A percentile compares a stretch with the other conserved stretches of the same genome.
Evolutionary conservation across 1,284 basidiomycete species (phyloP).

Genomic region (Heterobasidion occidentale): DNA sequence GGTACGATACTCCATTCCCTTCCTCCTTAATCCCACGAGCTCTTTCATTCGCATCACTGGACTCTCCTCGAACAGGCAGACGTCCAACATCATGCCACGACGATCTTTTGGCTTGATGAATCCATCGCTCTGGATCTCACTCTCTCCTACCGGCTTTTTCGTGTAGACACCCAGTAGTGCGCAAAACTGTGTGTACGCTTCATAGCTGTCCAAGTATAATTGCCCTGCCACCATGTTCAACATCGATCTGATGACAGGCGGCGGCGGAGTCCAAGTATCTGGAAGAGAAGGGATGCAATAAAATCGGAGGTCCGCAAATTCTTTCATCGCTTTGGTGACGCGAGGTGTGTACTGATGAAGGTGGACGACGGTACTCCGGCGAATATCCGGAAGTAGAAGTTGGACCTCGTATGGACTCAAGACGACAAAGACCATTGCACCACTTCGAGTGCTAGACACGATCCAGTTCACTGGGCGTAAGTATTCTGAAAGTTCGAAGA

Average conservation of each 20-base stretch:
- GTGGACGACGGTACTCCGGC: conserved; percentile 20
- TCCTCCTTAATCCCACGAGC: conserved; percentile 29
- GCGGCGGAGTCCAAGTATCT: neutral
- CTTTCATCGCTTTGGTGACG: conserved; percentile 22
- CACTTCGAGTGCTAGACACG: conserved; percentile 15
- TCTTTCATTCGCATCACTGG: conserved; percentile 26
- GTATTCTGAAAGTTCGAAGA: conserved; percentile 18
- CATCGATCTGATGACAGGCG: conserved; percentile 19
- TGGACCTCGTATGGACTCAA: conserved; percentile 40
- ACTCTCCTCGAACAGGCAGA: conserved; percentile 19
- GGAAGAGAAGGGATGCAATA: conserved; percentile 23
- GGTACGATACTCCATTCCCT: conserved; percentile 27
- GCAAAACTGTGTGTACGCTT: conserved; percentile 24
- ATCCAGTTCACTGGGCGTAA: conserved; percentile 38
- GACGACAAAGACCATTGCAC: conserved; percentile 21
- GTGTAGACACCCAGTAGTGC: conserved; percentile 28
- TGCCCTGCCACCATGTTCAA: conserved; percentile 39
- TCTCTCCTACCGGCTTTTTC: neutral
- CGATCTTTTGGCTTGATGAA: conserved; percentile 22
- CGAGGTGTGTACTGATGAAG: conserved; percentile 37
- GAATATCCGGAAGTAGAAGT: conserved; percentile 28
- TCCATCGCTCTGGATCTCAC: conserved; percentile 22
- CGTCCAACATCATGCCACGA: neutral
- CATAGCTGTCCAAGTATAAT: conserved; percentile 26
- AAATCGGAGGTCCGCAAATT: conserved; percentile 30